Base-by-base conservation (phyloP, 305 asterid species). In the Rubia peregrina region DNA sequence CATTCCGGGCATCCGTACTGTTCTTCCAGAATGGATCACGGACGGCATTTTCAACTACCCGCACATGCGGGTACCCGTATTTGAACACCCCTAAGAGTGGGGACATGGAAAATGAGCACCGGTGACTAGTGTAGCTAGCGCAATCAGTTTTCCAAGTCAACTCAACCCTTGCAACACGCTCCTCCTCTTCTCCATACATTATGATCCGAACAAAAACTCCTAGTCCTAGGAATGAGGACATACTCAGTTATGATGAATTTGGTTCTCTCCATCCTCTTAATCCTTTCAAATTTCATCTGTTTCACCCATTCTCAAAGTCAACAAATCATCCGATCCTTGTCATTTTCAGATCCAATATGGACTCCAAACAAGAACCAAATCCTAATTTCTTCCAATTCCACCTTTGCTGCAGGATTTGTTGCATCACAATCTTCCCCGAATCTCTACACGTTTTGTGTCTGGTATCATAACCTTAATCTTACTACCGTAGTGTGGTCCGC, bases 351-450 rank as follows among this genome's bases (percentile, higher is more conserved):
- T 78, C 78, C 89, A 22, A 84, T 84, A 75, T 91, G 97, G 97
- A 83, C 62, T 21, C 91, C 96, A 22, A 59, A 73, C 65, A 87
- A 84, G 55, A 84, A 83, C 77, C 89, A 74, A 67, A 78, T 74
- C 65, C 89, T 91, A 60, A 68, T 91, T 36, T 87, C 96, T 38
- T 79, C 83, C 24, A 73, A 81, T 75, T 76, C 86, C 81, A 70
- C 78, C 68, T 91, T 91, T 61, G 95, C 97, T 65, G 96, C 97
- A 55, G 95, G 97, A 3, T 89, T 89, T 76, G 83, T 72, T 64
- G 79, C 82, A 36, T 43, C 70, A n/a, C 80, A 74, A 17, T 65
- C 55, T 55, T 80, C 86, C 42, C 77, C 73, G 22, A 21, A 66
- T 61, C 88, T 81, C 68, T 89, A 72, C 86, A 86, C 83, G 11